Base-by-base conservation (phyloP, 2,329 filamentous ascomycete genomes). In the Daldinia sp. region DNA sequence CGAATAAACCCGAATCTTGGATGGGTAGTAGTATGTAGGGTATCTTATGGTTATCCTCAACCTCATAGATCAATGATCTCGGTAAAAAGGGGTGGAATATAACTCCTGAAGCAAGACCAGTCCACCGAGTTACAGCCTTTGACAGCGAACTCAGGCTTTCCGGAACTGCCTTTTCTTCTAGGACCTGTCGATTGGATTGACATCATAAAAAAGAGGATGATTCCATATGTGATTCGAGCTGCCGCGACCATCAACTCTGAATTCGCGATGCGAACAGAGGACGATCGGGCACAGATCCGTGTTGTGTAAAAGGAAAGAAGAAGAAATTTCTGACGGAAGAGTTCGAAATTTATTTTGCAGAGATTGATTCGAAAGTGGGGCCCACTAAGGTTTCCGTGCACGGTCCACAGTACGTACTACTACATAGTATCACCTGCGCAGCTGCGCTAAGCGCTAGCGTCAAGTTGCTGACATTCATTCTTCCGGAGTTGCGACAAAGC, bases 151-250 rank as follows among this genome's bases (percentile, higher is more conserved):
- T 86, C 84, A 63, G 85, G 86, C 84, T 83, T 80, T 81, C 79
- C 79, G 78, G 81, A 80, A 27, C 78, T 82, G 52, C 82, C 80
- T 79, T 81, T 95, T 86, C 74, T 78, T 97, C 90, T 96, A 78
- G 92, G 90, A 95, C 89, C 91, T 95, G 93, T 96, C 92, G 91
- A 93, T 92, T 88, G 90, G 91, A 92, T 90, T 88, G 85, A 91
- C 90, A 93, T 87, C 91, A 93, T 88, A 71, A 79, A 74, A 76
- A 79, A 77, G 77, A 78, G 79, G 86, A 88, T 92, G 90, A 88
- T 93, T 91, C 91, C 89, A 92, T 78, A 76, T 75, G 81, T 85
- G 87, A 92, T 92, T 72, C 91, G 91, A 94, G 87, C 88, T 94
- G 91, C 87, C 84, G 75, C 87, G 91, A 85, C 80, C 85, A 84